A percentile compares a stretch with the other conserved stretches of the same genome.
Evolutionary conservation across 2,329 filamentous ascomycete species (phyloP).

Genomic region (Aspergillus spinulosporus): DNA sequence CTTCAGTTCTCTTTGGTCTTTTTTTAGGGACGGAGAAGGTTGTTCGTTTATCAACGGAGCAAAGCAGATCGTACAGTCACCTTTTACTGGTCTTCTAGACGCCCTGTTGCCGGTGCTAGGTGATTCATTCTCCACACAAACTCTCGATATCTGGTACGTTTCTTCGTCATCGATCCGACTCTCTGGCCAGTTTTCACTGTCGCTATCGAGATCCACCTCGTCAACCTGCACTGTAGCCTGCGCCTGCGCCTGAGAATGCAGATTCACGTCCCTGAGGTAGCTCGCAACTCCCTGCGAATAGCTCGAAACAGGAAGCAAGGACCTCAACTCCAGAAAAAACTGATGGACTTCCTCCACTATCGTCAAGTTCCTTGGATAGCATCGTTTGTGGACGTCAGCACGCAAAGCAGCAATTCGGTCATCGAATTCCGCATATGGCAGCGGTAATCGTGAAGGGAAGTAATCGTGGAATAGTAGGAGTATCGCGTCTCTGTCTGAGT

Average conservation of each 20-base stretch:
- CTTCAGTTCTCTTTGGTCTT: neutral
- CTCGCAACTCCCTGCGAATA: neutral
- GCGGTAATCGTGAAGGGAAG: neutral
- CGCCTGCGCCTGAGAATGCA: too few species aligned
- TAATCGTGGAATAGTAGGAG: neutral
- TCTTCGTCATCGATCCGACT: too few species aligned
- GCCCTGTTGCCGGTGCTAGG: neutral
- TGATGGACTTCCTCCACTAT: neutral
- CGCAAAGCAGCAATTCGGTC: neutral
- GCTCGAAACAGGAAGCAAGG: neutral
- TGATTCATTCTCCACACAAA: too few species aligned
- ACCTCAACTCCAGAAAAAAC: neutral
- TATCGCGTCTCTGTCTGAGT: neutral
- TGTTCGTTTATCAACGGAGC: neutral
- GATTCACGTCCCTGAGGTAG: too few species aligned
- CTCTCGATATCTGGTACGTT: too few species aligned
- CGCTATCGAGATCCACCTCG: too few species aligned
- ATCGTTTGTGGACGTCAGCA: neutral
- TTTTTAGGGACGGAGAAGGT: neutral
- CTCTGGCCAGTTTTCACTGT: too few species aligned
- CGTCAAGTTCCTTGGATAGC: too few species aligned
- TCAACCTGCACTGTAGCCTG: too few species aligned
- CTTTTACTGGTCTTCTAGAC: neutral
- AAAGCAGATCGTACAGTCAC: slow-evolving; percentile 3
- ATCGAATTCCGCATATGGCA: neutral